These are phyloP conservation scores for Mortierella sp. DNA, from an alignment of 371 early-diverging fungal species.

Conservation along the genomic window DNA sequence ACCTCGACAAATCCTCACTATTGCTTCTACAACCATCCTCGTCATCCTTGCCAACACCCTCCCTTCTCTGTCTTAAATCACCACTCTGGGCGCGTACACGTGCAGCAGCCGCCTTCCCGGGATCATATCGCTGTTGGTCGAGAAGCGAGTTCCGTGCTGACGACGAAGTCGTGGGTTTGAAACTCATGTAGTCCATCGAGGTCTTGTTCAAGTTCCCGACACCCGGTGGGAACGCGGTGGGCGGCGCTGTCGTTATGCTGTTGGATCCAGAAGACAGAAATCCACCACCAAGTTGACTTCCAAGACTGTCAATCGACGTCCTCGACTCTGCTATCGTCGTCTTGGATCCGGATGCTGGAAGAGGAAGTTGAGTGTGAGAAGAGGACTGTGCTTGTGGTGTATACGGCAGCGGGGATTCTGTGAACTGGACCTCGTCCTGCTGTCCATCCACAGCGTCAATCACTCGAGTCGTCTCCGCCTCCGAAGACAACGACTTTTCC, in stretches of 20 bases:
- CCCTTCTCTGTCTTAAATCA: background rate
- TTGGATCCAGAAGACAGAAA: constrained; percentile 2
- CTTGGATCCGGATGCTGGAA: background rate
- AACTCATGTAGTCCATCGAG: constrained; percentile 12
- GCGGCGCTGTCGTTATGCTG: background rate
- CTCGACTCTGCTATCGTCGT: background rate
- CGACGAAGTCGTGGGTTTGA: constrained; percentile 1
- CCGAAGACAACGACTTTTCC: background rate
- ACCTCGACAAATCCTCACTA: background rate
- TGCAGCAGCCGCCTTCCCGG: background rate
- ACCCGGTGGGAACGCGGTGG: background rate
- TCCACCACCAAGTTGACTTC: background rate
- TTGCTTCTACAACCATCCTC: background rate
- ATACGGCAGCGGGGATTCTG: constrained; percentile 24
- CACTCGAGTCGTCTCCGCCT: background rate
- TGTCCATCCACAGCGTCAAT: background rate
- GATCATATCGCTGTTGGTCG: background rate
- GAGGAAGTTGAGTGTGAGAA: background rate
- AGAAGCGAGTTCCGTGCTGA: constrained; percentile 2
- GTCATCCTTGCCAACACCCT: background rate
- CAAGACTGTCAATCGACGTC: background rate
- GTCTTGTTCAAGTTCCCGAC: background rate
- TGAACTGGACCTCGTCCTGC: constrained; percentile 4
- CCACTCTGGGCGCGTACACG: background rate
- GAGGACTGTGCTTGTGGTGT: constrained; percentile 13